Percentiles rank a stretch among this genome's conserved stretches.
These are phyloP conservation scores for Phytopythium kandeliae DNA, from an alignment of 352 stramenopile genomes.

Conservation along the genomic window DNA sequence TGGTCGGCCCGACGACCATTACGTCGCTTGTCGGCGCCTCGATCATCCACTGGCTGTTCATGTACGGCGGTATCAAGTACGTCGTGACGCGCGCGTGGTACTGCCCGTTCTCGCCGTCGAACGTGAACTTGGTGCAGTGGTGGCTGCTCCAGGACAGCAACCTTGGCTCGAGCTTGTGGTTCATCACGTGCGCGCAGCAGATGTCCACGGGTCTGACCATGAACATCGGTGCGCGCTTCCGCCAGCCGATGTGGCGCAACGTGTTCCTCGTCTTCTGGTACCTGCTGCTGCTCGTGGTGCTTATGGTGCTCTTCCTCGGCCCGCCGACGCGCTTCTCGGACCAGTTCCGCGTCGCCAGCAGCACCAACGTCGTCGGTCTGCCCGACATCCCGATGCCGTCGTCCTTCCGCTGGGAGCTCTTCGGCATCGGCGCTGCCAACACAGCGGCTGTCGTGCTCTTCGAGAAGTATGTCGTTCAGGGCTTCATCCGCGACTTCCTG, in stretches of 20 bases:
- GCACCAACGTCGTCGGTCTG: conserved; percentile 41
- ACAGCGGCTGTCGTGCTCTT: conserved; percentile 25
- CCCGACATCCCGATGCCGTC: conserved; percentile 42
- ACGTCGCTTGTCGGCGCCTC: conserved; percentile 38
- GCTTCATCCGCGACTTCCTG: conserved; percentile 40
- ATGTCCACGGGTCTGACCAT: conserved; percentile 18
- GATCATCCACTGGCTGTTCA: conserved; percentile 42
- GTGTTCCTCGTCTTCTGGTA: conserved; percentile 43
- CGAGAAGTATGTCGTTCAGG: conserved; percentile 36
- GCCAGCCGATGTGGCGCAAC: conserved; percentile 25
- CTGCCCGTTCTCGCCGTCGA: conserved; percentile 30
- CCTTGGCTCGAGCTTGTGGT: conserved; percentile 26
- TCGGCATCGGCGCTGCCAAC: conserved; percentile 27
- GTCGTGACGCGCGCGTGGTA: conserved; percentile 34
- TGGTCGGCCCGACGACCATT: conserved; percentile 51
- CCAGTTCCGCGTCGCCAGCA: conserved; percentile 34
- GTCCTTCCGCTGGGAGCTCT: conserved; percentile 28
- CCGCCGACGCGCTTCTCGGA: conserved; percentile 23
- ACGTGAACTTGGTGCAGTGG: conserved; percentile 34
- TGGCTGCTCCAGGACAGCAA: conserved; percentile 41
- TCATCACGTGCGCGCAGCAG: conserved; percentile 19
- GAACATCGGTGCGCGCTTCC: conserved; percentile 34
- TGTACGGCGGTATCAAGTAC: conserved; percentile 42
- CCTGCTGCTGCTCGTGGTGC: conserved; percentile 13
- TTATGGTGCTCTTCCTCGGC: conserved; percentile 23